Base-by-base conservation (phyloP, 495 filamentous ascomycete genomes). In the Aspergillus steynii region DNA sequence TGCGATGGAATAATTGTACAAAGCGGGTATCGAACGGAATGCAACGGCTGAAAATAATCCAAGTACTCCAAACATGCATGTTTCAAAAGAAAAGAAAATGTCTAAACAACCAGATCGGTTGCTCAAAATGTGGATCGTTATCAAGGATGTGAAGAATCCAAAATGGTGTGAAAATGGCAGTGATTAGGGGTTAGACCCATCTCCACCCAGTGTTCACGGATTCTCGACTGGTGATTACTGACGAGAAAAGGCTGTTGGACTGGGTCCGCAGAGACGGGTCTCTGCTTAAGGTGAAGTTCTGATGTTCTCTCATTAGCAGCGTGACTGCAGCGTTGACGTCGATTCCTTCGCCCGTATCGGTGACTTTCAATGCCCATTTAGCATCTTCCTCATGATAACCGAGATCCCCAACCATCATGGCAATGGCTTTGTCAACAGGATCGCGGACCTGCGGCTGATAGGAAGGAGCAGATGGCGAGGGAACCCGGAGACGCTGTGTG, bases 331-430 rank as follows among this genome's bases (percentile, higher is more conserved):
- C 75, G 31, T 76, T 64, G n/a, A 74, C 72, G 51, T 83, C 75
- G 26, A 84, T 76, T 2, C 76, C 76, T 31, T 84, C 81, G 20
- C 82, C 82, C 1, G 70, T 81, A 59, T 84, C 82, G 0, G 80
- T 83, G 55, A 82, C 76, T 32, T 82, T 82, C 9, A 84, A 65
- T 9, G 82, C 82, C 74, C 79, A 82, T 58, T 80, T 82, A 3
- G 77, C 80, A 48, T 83, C 80, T 31, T 77, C 69, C 48, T 74
- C 67, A 31, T 70, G 58, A 60, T 83, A 84, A 4, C 82, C 82
- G 28, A 83, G 76, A 9, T 78, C 76, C 9, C 71, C 64, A 3
- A 83, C 82, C 61, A 84, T 76, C 45, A 69, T 66, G 25, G 74
- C 62, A 29, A 84, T 79, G 5, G 82, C 82, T 12, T 73, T 74